phyloP scores from a whole-genome alignment of 2,329 filamentous ascomycete genomes.

The Immersiporthe knoxdaviesiana region DNA sequence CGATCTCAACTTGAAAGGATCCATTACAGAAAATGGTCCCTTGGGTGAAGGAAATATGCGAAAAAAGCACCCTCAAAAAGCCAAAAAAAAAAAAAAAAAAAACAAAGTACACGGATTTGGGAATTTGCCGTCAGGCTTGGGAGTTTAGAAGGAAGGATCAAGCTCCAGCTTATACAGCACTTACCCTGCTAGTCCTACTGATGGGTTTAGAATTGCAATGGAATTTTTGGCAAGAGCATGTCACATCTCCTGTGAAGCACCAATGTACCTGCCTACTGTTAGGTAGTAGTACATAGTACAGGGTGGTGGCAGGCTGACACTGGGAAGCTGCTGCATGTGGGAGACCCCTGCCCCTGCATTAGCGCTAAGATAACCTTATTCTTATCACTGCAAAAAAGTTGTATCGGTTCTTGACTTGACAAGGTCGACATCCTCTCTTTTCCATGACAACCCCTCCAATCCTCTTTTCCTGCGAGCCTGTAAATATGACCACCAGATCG shows the following conservation, averaged over 20 bases:
- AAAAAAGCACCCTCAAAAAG: too few relatives aligned
- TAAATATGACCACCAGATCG: slow-evolving; percentile 62
- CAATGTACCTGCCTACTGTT: too few relatives aligned
- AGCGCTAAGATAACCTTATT: slow-evolving; percentile 46
- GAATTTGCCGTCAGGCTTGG: neutral
- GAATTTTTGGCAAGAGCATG: neutral
- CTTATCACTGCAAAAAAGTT: slow-evolving; percentile 33
- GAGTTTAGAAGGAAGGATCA: neutral
- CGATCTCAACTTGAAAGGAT: neutral
- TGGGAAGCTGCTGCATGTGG: neutral
- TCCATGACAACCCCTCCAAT: neutral
- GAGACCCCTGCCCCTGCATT: slow-evolving; percentile 14
- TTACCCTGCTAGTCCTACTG: neutral
- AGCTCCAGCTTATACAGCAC: neutral
- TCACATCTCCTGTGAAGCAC: too few relatives aligned
- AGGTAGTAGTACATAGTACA: too few relatives aligned
- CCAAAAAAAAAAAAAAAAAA: neutral
- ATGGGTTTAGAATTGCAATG: neutral
- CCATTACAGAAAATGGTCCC: neutral
- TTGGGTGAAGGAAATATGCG: neutral
- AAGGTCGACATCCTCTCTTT: neutral
- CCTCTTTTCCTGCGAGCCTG: slow-evolving; percentile 10
- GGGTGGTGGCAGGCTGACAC: neutral
- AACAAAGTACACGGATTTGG: neutral
- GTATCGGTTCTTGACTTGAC: slow-evolving; percentile 16